Percentiles rank a stretch among this genome's conserved stretches.
phyloP scores from a whole-genome alignment of 306 rosid species.

The Crataegus laevigata region DNA sequence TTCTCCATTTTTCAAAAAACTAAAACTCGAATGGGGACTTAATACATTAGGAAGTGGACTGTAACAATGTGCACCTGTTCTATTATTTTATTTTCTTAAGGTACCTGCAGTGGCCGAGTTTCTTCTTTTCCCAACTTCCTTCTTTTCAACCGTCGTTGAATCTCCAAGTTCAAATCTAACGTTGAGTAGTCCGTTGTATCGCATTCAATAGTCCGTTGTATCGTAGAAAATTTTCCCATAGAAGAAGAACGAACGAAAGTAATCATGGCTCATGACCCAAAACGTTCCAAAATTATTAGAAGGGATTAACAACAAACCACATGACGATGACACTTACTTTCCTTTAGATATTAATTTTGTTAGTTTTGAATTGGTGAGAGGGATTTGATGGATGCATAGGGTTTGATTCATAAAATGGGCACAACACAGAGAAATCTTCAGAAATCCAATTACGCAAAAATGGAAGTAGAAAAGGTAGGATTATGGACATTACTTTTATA shows the following conservation, averaged over 20 bases:
- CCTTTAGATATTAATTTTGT: background rate
- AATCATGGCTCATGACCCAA: background rate
- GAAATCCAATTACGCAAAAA: background rate
- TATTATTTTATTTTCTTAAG: no score
- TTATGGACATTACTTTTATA: no score
- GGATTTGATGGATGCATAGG: background rate
- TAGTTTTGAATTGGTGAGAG: background rate
- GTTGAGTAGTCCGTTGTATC: background rate
- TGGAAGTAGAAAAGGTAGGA: background rate
- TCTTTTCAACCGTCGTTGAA: background rate
- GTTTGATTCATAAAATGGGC: background rate
- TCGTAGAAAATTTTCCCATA: background rate
- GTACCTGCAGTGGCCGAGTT: background rate
- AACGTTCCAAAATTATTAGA: background rate
- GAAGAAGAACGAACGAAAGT: background rate
- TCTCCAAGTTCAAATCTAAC: background rate
- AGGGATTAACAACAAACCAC: background rate
- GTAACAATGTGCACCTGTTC: no score
- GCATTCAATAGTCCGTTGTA: background rate
- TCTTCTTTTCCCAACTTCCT: background rate
- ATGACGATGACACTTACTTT: background rate
- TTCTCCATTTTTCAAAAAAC: no score
- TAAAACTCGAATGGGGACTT: no score
- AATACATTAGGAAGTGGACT: no score
- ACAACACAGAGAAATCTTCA: background rate